Evolutionary conservation across 768 basidiomycete species (phyloP).

Genomic region (Panellus pusillus): DNA sequence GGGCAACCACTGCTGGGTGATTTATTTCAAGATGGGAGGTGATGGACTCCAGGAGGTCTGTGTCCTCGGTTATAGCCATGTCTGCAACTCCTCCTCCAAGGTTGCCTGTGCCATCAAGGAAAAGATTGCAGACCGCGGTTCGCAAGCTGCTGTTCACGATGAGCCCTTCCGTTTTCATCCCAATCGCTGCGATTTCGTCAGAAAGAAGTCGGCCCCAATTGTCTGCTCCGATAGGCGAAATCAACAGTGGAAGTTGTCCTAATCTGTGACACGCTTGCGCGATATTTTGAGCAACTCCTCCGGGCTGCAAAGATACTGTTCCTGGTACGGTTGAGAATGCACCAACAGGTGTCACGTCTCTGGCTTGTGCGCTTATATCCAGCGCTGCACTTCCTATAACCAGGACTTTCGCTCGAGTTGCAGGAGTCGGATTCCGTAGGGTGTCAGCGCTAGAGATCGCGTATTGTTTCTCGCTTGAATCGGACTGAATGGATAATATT

Average conservation of each 20-base stretch:
- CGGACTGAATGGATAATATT: conserved; percentile 9
- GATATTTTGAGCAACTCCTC: conserved; percentile 95
- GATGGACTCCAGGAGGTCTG: conserved; percentile 25
- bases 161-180: conserved; percentile 86
- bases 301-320: conserved; percentile 65
- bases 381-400: conserved; percentile 88
- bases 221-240: conserved; percentile 80
- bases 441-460: neutral
- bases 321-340: conserved; percentile 77
- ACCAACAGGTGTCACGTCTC: conserved; percentile 36
- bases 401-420: conserved; percentile 48
- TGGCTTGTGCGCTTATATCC: conserved; percentile 72
- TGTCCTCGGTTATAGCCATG: conserved; percentile 68
- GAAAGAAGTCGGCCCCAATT: conserved; percentile 68
- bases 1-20: conserved; percentile 57
- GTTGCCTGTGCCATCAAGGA: conserved; percentile 69
- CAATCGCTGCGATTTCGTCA: conserved; percentile 55
- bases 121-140: conserved; percentile 86
- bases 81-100: conserved; percentile 89
- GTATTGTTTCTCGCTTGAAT: conserved; percentile 7
- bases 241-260: conserved; percentile 51
- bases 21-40: conserved; percentile 47
- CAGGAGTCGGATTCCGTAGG: neutral
- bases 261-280: conserved; percentile 85
- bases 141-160: conserved; percentile 33